Percentiles rank a stretch among this genome's conserved stretches.
phyloP scores from a whole-genome alignment of 73 alveolate genomes.

The Durusdinium trenchii region DNA sequence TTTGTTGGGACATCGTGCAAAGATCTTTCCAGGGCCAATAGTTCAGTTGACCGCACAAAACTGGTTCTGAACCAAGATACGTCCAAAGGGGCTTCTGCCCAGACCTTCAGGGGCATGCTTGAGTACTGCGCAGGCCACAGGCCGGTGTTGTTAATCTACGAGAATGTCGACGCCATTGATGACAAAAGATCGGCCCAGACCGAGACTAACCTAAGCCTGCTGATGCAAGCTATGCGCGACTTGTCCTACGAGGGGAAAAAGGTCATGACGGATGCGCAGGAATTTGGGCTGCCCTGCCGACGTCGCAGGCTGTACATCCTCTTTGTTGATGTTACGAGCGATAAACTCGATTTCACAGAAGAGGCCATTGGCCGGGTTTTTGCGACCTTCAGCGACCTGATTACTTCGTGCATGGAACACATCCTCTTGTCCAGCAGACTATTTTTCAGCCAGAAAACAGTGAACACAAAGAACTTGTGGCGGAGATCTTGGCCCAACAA shows the following conservation, averaged over 20 bases:
- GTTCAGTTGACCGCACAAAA: neutral
- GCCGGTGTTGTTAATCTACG: neutral
- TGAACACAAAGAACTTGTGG: too few relatives aligned
- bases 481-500: too few relatives aligned
- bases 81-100: constrained; percentile 20
- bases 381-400: neutral
- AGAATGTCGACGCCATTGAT: constrained; percentile 43
- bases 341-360: neutral
- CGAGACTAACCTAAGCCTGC: neutral
- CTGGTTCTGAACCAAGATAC: neutral
- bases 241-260: constrained; percentile 2
- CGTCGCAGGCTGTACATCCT: constrained; percentile 39
- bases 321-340: neutral
- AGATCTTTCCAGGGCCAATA: neutral
- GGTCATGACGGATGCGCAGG: constrained; percentile 61
- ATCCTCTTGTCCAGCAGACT: too few relatives aligned
- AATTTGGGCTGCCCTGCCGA: constrained; percentile 47
- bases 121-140: neutral
- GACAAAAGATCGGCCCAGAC: neutral
- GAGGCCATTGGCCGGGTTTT: constrained; percentile 19
- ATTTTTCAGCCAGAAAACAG: too few relatives aligned
- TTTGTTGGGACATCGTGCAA: neutral
- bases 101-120: neutral
- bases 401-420: constrained; percentile 9
- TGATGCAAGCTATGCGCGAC: neutral